Base-by-base conservation (phyloP, 306 rosid species). In the Begonia masoniana region DNA sequence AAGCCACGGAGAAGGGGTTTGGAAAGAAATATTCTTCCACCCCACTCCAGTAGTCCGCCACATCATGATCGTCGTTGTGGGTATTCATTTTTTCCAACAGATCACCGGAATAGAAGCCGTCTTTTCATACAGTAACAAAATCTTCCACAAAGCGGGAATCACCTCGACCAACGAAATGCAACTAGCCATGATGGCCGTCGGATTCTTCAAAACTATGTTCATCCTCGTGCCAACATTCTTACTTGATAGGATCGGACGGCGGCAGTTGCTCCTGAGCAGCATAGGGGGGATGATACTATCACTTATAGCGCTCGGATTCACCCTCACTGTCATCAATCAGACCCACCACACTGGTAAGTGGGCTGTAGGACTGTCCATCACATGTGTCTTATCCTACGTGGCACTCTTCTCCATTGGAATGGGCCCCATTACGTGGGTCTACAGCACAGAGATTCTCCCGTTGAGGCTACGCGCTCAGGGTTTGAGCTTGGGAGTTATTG, bases 391-490 rank as follows among this genome's bases (percentile, higher is more conserved):
- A 10, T 14, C 65, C 1, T 71, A 53, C 58, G 95, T 82, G 7
- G 94, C 85, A 0, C 61, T 71, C 6, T 88, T 82, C 58, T 85
- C 97, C 0, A 82, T 88, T 0, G 97, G 97, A 5, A 64, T 82
- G 58, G 97, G 97, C 0, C 97, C 97, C 51, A 80, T 85, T 49
- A 54, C 87, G 0, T 74, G 78, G 82, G 95, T 88, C 1, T 88
- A 88, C 54, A 76, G 83, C 47, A 62, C 95, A 0, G 95, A 88
- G 71, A 66, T 82, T 0, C 80, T 88, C 12, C 95, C 95, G 36
- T 58, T 88, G 75, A 70, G 54, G 84, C 63, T 88, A 15, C 73
- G 97, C 6, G 95, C 97, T 0, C 95, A 78, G 10, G 95, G 97
- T 6, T 52, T 69, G 17, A 78, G 95, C 10, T 50, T 78, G 50